Evolutionary conservation across 352 stramenopile genomes (phyloP), one percentile per base, ranked within the genome.

Genomic region (Globisporangium alternatum): DNA sequence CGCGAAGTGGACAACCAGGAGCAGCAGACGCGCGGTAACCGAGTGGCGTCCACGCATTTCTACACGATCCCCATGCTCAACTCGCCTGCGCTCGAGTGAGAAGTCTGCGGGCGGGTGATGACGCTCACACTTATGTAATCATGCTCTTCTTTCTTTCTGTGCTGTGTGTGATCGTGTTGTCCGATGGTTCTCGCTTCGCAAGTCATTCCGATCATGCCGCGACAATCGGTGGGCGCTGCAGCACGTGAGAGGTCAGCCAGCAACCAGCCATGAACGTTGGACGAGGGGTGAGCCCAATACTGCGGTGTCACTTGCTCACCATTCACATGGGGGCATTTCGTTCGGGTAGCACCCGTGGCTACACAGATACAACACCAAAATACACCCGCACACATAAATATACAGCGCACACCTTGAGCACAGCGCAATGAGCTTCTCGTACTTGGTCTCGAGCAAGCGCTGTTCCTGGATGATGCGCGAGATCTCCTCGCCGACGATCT

Each of bases 21-120:
- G 33, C 35, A 58, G 19, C 22, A 59, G 7, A 12, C 33, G 43
- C 58, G 58, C 31, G 17, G 41, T 21, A 45, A 58, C 13, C 43
- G 43, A 21, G 49, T 59, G 25, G 37, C 35, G 9, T 65, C 60
- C 8, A 59, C 60, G 33, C 60, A 65, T 33, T 65, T 65, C 39
- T 65, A 65, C 60, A 65, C 60, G 37, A 65, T 65, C 37, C 60
- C 60, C 17, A 51, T 65, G 49, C 60, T 65, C 49, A 58, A 53
- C 60, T 65, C 60, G 35, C 60, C 60, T 3, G n/a, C 37, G 39
- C 39, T 59, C 35, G 49, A 65, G 25, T 31, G 25, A 44, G 17
- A 45, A 28, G 25, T 3, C 25, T 28, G 54, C 19, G 15, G 2
- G 30, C 22, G 51, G 15, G 30, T 25, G 28, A 43, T 8, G 4